phyloP scores from a whole-genome alignment of 2,329 filamentous ascomycete species.

The Scytalidium lignicola region DNA sequence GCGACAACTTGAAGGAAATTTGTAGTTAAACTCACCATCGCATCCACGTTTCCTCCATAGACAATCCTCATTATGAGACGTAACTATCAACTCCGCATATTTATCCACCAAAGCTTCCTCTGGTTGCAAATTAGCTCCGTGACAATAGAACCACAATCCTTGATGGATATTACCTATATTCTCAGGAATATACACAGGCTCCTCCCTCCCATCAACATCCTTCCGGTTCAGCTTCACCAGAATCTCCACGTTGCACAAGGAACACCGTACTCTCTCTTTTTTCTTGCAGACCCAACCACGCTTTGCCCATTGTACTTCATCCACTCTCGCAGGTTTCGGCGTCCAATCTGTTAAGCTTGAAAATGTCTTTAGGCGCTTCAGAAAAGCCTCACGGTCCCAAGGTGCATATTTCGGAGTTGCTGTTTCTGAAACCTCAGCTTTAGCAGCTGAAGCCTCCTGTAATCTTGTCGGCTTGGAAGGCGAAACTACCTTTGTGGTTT shows the following conservation, averaged over 20 bases:
- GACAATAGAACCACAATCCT: slow-evolving; percentile 11
- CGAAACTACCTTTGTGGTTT: slow-evolving; percentile 1
- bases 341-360: slow-evolving; percentile 89
- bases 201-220: slow-evolving; percentile 51
- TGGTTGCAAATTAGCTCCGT: slow-evolving; percentile 18
- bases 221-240: slow-evolving; percentile 70
- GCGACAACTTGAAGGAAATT: slow-evolving; percentile 12
- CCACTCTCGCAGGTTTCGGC: slow-evolving; percentile 81
- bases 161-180: slow-evolving; percentile 45
- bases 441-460: slow-evolving; percentile 15
- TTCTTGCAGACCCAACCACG: slow-evolving; percentile 84
- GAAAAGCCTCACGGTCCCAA: slow-evolving; percentile 75
- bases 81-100: slow-evolving; percentile 67
- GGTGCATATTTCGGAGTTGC: slow-evolving; percentile 71
- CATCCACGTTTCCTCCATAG: slow-evolving; percentile 86
- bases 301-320: slow-evolving; percentile 92
- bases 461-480: slow-evolving; percentile 8
- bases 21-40: slow-evolving; percentile 53
- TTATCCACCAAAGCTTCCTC: slow-evolving; percentile 68
- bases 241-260: slow-evolving; percentile 77
- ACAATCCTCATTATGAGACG: slow-evolving; percentile 75
- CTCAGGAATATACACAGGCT: slow-evolving; percentile 48
- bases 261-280: slow-evolving; percentile 78
- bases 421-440: slow-evolving; percentile 6
- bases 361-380: slow-evolving; percentile 79